Evolutionary conservation across 1,284 basidiomycete genomes (phyloP), one percentile per base, ranked within the genome.

Genomic region (Xanthoconium separans): DNA sequence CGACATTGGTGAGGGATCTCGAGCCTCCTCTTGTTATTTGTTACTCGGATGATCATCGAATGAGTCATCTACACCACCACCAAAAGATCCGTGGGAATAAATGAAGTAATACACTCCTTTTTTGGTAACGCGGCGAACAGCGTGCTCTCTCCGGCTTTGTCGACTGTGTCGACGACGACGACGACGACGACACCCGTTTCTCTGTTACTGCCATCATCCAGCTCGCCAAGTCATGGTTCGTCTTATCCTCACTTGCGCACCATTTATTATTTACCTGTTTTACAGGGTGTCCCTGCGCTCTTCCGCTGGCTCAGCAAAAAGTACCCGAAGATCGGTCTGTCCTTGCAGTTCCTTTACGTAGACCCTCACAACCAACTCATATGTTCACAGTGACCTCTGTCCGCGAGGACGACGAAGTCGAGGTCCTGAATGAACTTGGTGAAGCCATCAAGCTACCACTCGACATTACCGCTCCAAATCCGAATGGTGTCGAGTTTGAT

Each of bases 401-500:
- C 3, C 74, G 82, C 30, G 95, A 98, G 71, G 93, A 93, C 54
- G 89, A 91, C 42, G 87, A 90, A 45, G 75, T 77, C 29, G 83
- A 84, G 62, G 76, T 93, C 27, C 77, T 78, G 20, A 84, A 85
- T 64, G 85, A 83, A 53, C 81, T 89, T 61, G 90, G 88, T 40
- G 77, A 82, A 41, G 77, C 81, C 20, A 76, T 91, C 55, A 78
- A 83, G 50, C 78, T 96, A 47, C 95, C 95, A 8, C 73, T 96
- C 53, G 89, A 95, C 70, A 96, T 93, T 61, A 80, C 85, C 39
- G 72, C 77, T 24, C 83, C 89, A 33, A 99, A 99, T 73, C 97
- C 97, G n/a, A 99, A 99, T 70, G 93, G 91, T 13, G 80, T 83
- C 57, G 97, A 99, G 75, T 95, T 96, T 61, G 97, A 99, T 75